A percentile compares a stretch with the other conserved stretches of the same genome.
These are phyloP conservation scores for Fusarium circinatum DNA, from an alignment of 2,329 filamentous ascomycete genomes.

Conservation along the genomic window DNA sequence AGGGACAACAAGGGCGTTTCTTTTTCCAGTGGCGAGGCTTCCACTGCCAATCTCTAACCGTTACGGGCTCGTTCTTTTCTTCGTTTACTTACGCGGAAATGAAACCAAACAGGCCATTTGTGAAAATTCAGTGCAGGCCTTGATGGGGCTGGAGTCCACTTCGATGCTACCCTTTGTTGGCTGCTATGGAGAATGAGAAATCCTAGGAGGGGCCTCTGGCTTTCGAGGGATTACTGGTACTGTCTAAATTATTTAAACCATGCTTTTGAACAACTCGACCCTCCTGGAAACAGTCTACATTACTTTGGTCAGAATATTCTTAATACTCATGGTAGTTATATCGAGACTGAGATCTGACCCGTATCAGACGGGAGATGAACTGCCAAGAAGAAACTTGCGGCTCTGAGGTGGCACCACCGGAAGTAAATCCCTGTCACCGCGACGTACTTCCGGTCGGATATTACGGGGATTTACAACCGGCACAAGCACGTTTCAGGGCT, in stretches of 20 bases:
- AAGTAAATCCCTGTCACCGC: not conserved
- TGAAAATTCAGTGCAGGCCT: not conserved
- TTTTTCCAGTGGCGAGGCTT: not conserved
- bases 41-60: not conserved
- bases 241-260: accelerated
- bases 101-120: constrained; percentile 8
- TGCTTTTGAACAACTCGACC: accelerated
- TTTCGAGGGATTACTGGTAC: not conserved
- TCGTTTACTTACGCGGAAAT: not conserved
- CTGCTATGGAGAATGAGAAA: not conserved
- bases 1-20: not conserved
- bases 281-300: accelerated
- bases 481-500: constrained; percentile 2
- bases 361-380: not conserved
- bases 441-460: not conserved
- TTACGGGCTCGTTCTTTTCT: not conserved
- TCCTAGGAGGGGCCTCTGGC: no score
- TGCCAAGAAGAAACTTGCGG: constrained; percentile 11
- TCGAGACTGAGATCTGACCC: not conserved
- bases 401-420: not conserved
- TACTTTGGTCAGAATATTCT: accelerated
- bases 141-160: constrained; percentile 5
- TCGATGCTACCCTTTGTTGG: constrained; percentile 6
- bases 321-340: not conserved
- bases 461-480: not conserved